Evolutionary conservation across 208 protist genomes (phyloP).

Genomic region (Crithidia bombi): DNA sequence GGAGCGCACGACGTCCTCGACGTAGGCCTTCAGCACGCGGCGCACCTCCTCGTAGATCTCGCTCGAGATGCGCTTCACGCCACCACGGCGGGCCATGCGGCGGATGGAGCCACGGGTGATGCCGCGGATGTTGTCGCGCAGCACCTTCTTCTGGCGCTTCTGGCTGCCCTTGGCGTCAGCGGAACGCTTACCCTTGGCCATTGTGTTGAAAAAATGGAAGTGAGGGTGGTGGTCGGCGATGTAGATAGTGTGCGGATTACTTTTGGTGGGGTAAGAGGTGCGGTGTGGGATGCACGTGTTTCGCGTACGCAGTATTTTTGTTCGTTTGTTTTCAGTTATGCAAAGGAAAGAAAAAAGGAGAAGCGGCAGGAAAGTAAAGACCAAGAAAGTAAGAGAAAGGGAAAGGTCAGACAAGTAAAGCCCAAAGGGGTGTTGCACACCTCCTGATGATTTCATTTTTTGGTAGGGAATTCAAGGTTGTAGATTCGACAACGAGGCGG

Average conservation of each 20-base stretch:
- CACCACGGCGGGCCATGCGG: conserved; percentile 91
- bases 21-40: conserved; percentile 82
- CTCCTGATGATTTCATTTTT: too few species aligned
- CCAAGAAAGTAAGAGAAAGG: too few species aligned
- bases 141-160: conserved; percentile 79
- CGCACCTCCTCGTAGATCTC: conserved; percentile 76
- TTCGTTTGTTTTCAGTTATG: too few species aligned
- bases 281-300: neutral
- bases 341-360: too few species aligned
- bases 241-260: neutral
- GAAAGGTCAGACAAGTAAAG: too few species aligned
- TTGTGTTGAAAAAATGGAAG: neutral
- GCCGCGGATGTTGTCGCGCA: conserved; percentile 87
- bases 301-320: neutral
- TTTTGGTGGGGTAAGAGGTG: neutral
- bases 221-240: neutral
- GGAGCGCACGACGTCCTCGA: conserved; percentile 84
- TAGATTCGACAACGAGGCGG: too few species aligned
- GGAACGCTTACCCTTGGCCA: conserved; percentile 4
- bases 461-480: too few species aligned
- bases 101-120: conserved; percentile 89
- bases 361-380: too few species aligned
- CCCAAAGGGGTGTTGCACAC: too few species aligned
- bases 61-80: conserved; percentile 90
- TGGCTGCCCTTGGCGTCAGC: conserved; percentile 2